Evolutionary conservation across 2,329 filamentous ascomycete species (phyloP).

Genomic region (Trichoderma citrinoviride): DNA sequence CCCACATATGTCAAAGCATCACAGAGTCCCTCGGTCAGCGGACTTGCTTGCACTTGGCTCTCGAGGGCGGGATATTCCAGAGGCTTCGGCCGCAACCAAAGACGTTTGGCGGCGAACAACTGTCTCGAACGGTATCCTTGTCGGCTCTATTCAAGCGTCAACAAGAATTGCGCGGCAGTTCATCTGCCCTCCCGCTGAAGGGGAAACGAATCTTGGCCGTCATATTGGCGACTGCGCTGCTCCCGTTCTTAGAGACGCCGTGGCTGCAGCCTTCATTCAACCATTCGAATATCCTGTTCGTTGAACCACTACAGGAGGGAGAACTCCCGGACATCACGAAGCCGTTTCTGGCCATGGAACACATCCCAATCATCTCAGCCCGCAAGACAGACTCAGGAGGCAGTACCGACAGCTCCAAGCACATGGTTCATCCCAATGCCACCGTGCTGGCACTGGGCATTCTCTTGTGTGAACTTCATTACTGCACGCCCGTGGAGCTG

Average conservation of each 20-base stretch:
- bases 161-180: neutral
- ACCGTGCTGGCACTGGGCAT: constrained; percentile 3
- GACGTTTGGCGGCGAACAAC: constrained; percentile 2
- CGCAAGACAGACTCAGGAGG: neutral
- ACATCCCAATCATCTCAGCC: constrained; percentile 1
- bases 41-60: constrained; percentile 11
- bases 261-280: constrained; percentile 9
- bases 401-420: neutral
- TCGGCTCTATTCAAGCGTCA: constrained; percentile 6
- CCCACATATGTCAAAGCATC: constrained; percentile 10
- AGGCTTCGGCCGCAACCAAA: constrained; percentile 8
- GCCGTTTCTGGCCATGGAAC: constrained; percentile 6
- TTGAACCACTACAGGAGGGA: neutral
- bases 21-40: constrained; percentile 9
- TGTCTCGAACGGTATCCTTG: constrained; percentile 5
- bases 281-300: neutral
- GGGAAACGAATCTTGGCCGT: constrained; percentile 8
- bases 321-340: constrained; percentile 7
- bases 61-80: constrained; percentile 6
- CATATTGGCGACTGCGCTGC: neutral
- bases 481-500: neutral
- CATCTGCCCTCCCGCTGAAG: neutral
- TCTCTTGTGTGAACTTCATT: constrained; percentile 12
- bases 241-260: constrained; percentile 2
- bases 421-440: constrained; percentile 2